These are phyloP conservation scores for Elongisporangium undulatum DNA, from an alignment of 352 stramenopile genomes.

Conservation along the genomic window DNA sequence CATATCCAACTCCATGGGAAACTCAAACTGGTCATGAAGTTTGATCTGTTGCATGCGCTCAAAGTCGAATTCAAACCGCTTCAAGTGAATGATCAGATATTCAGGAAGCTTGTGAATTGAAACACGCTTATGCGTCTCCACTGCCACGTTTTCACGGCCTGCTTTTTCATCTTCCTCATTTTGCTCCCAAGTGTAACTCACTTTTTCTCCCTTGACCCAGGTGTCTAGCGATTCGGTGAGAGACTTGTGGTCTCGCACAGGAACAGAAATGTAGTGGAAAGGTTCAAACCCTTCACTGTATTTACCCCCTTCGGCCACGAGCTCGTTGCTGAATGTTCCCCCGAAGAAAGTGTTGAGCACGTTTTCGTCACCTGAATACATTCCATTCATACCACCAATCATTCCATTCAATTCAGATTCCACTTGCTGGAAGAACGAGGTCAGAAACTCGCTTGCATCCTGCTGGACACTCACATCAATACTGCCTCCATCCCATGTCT, in stretches of 20 bases:
- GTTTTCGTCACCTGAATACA: constrained; percentile 57
- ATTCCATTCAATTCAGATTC: constrained; percentile 89
- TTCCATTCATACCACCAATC: constrained; percentile 14
- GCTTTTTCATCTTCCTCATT: constrained; percentile 19
- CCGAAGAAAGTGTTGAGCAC: constrained; percentile 87
- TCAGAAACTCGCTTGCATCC: constrained; percentile 92
- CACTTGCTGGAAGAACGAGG: constrained; percentile 92
- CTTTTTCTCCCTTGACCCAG: constrained; percentile 88
- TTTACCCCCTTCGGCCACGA: constrained; percentile 80
- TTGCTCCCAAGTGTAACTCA: constrained; percentile 89
- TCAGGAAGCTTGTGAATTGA: constrained; percentile 87
- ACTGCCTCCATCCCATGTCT: constrained; percentile 85
- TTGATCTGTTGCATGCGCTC: constrained; percentile 93
- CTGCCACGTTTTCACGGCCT: constrained; percentile 61
- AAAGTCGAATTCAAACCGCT: constrained; percentile 95
- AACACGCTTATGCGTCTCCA: constrained; percentile 89
- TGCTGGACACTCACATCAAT: constrained; percentile 91
- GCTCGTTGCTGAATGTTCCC: constrained; percentile 90
- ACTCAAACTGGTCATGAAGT: constrained; percentile 93
- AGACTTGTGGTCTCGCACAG: constrained; percentile 84
- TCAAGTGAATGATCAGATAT: constrained; percentile 92
- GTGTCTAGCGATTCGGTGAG: constrained; percentile 81
- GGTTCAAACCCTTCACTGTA: constrained; percentile 89
- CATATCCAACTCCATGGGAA: constrained; percentile 88
- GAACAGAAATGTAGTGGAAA: constrained; percentile 90